Base-by-base conservation (phyloP, 140 eudicot genomes). In the Flaveria floridana region DNA sequence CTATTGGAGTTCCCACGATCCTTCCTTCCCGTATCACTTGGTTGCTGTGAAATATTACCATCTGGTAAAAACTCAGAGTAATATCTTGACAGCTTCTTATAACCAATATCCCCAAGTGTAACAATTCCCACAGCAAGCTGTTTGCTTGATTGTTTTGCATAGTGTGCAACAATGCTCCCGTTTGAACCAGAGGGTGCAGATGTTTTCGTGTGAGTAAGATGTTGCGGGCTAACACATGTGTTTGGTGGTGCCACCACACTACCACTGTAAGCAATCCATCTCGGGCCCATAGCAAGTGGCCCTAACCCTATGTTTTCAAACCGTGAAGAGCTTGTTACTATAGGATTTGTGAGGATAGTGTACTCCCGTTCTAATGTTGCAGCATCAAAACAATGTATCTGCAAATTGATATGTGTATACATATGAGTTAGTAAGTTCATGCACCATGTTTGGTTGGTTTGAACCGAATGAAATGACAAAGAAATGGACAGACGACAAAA, bases 191-290 rank as follows among this genome's bases (percentile, higher is more conserved):
- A 80, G 58, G 80, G 47, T 4, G 89, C 78, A 69, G 80, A 85
- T 68, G 86, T 89, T 62, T 81, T 79, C 6, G 89, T 72, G 30
- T 90, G 83, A 18, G 78, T 78, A 63, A 93, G 84, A 77, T 90
- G 88, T 55, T 93, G 97, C 30, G 98, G 98, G 50, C 76, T 88
- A 65, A 93, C 96, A 67, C 90, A 87, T 10, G 89, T 71, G 70
- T 83, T 82, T 51, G 93, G 84, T 21, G 76, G 57, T 25, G 86
- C 78, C 39, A 88, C 89, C 50, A 80, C 83, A 77, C 89, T 84
- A 21, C 97, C 97, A 79, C 96, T 90, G 66, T 93, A 93, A 16
- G 98, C 98, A 76, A 93, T 79, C 98, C 96, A 93, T 76, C 97
- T 85, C 16, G 97, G 84, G 58, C 98, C 98, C 71, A 93, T 83